Base-by-base conservation (phyloP, 495 filamentous ascomycete species). In the Rostrohypoxylon terebratum region DNA sequence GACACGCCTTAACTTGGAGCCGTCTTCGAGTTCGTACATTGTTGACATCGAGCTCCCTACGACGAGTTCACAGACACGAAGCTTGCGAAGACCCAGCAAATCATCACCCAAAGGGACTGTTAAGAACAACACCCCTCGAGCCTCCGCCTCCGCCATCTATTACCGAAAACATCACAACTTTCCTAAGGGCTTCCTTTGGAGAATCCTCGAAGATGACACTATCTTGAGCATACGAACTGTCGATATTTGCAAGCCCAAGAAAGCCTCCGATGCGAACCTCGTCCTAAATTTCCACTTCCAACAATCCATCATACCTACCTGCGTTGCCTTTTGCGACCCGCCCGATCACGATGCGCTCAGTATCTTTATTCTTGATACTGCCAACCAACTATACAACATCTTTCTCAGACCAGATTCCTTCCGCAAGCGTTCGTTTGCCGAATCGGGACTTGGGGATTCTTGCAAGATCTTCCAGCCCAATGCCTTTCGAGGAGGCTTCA, bases 131-230 rank as follows among this genome's bases (percentile, higher is more conserved):
- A 84, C 86, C 44, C 97, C 96, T 77, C 86, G 90, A 55, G 93
- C 96, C 20, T 92, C 86, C 2, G 88, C 94, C 31, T 92, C 92
- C 20, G 91, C 93, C 0, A 87, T 98, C 44, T 96, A 93, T 85
- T 93, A 97, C 80, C 88, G 95, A 60, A 88, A 88, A 74, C 85
- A 90, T 71, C 87, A 89, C 64, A 81, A 83, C 60, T 92, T 91
- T 63, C 96, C 96, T 51, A 88, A 92, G 72, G 91, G 87, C 75
- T 94, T 98, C 72, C 85, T 97, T 21, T 99, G 96, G 95, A 85
- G 96, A 60, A 85, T 99, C 18, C 81, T 98, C 68, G 90, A 96
- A 76, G 89, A 91, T 74, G 89, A 89, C 75, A 92, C 88, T 72
- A 85, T 94, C 50, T 84, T 99, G 59, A 93, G 94, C 77, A 84